Percentiles rank a stretch among this genome's conserved stretches.
phyloP scores from a whole-genome alignment of 768 basidiomycete genomes.

The Calvatia gigantea region DNA sequence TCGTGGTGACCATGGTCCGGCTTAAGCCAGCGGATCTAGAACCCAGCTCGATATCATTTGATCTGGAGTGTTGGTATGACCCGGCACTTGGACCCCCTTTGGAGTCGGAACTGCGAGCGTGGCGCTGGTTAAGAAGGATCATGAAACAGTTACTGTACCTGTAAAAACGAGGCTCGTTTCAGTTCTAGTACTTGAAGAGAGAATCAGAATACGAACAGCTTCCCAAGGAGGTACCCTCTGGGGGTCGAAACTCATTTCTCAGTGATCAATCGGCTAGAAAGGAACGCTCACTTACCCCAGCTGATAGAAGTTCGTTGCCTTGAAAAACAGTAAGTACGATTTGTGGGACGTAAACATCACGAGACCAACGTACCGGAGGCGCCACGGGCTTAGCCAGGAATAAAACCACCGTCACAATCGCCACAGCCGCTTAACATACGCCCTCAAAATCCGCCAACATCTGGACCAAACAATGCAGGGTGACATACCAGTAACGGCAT shows the following conservation, averaged over 20 bases:
- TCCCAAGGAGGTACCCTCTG: not conserved
- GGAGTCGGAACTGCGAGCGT: not conserved
- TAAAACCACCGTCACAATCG: not conserved
- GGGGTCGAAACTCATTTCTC: not conserved
- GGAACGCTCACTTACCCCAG: not conserved
- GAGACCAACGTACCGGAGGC: not conserved
- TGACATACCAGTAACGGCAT: not conserved
- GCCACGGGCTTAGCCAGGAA: not conserved
- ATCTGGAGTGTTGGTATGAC: not conserved
- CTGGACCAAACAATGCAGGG: not conserved
- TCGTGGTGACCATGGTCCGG: too few species aligned
- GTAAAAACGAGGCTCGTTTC: not conserved
- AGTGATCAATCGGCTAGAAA: not conserved
- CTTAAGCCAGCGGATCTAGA: not conserved
- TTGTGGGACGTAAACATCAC: not conserved
- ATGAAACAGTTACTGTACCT: slow-evolving; percentile 1
- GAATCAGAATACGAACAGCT: not conserved
- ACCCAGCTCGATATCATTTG: not conserved
- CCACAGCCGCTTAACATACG: not conserved
- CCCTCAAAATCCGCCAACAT: not conserved
- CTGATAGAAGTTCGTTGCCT: not conserved
- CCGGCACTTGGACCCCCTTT: not conserved
- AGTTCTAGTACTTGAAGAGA: not conserved
- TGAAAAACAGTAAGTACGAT: not conserved
- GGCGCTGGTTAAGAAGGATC: not conserved